Conservation (phyloP, 345 rosid species). For the Citrus sp. region DNA sequence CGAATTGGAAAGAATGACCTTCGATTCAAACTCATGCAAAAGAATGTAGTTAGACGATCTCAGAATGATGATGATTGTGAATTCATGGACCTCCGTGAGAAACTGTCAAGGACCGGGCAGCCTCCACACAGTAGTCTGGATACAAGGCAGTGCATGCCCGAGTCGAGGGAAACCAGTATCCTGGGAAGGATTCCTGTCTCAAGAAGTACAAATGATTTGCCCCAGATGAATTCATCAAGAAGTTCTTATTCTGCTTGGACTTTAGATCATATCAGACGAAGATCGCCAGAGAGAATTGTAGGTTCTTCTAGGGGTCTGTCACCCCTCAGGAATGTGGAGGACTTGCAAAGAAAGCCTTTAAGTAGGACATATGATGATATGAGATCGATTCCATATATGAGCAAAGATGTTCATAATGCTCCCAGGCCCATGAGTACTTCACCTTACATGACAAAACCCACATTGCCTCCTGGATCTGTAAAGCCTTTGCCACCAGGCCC, state of each 20-base stretch:
- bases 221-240: slow-evolving; percentile 45
- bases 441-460: slow-evolving; percentile 49
- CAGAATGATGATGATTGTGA: slow-evolving; percentile 44
- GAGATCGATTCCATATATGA: slow-evolving; percentile 53
- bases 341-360: slow-evolving; percentile 45
- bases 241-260: slow-evolving; percentile 62
- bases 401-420: slow-evolving; percentile 51
- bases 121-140: slow-evolving; percentile 34
- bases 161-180: slow-evolving; percentile 41
- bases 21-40: slow-evolving; percentile 73
- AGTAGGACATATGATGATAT: slow-evolving; percentile 52
- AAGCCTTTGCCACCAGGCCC: slow-evolving; percentile 46
- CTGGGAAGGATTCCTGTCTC: slow-evolving; percentile 43
- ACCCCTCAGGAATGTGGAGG: slow-evolving; percentile 50
- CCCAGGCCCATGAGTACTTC: slow-evolving; percentile 45
- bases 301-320: slow-evolving; percentile 61
- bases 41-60: slow-evolving; percentile 45
- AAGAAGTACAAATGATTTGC: slow-evolving; percentile 51
- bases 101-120: slow-evolving; percentile 57
- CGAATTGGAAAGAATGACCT: slow-evolving; percentile 72
- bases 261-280: slow-evolving; percentile 57
- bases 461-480: slow-evolving; percentile 45
- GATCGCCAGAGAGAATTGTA: slow-evolving; percentile 64
- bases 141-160: slow-evolving; percentile 39
- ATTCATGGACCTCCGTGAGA: slow-evolving; percentile 68